A percentile compares a stretch with the other conserved stretches of the same genome.
These are phyloP conservation scores for Ophiostoma himal-ulmi DNA, from an alignment of 2,329 filamentous ascomycete genomes.

Conservation along the genomic window DNA sequence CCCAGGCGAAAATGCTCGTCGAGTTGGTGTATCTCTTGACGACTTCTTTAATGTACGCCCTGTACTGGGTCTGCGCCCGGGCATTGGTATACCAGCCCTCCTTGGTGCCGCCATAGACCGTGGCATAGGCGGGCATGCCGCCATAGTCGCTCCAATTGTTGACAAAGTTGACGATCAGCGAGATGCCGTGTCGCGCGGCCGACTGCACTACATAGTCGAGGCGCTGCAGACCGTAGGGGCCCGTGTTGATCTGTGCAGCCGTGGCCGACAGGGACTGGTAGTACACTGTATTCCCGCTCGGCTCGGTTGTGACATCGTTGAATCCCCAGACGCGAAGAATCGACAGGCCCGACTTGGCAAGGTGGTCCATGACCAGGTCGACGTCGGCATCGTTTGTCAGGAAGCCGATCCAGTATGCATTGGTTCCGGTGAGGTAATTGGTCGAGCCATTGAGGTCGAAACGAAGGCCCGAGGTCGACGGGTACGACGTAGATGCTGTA, in stretches of 20 bases:
- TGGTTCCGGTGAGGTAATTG: slow-evolving; percentile 48
- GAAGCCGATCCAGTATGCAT: slow-evolving; percentile 52
- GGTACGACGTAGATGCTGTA: background rate
- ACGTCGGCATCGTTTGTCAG: slow-evolving; percentile 49
- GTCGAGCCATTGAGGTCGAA: slow-evolving; percentile 41
- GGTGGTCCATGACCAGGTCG: slow-evolving; percentile 45
- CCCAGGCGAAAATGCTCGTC: slow-evolving; percentile 47
- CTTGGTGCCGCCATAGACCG: slow-evolving; percentile 48
- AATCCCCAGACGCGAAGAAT: slow-evolving; percentile 47
- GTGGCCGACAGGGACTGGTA: slow-evolving; percentile 49
- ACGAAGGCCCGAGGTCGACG: slow-evolving; percentile 9
- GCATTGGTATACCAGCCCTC: slow-evolving; percentile 50
- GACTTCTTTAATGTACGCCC: slow-evolving; percentile 25
- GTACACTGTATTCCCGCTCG: slow-evolving; percentile 38
- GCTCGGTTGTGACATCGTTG: slow-evolving; percentile 49
- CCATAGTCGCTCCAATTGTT: slow-evolving; percentile 66
- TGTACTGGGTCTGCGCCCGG: slow-evolving; percentile 47
- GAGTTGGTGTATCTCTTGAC: slow-evolving; percentile 42
- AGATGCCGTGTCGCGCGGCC: slow-evolving; percentile 54
- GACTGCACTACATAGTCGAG: slow-evolving; percentile 49
- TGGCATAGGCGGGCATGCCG: slow-evolving; percentile 54
- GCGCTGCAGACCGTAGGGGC: slow-evolving; percentile 52
- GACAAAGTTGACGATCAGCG: slow-evolving; percentile 60
- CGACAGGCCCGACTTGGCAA: slow-evolving; percentile 47
- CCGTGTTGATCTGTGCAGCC: slow-evolving; percentile 56